Evolutionary conservation across 2,329 filamentous ascomycete genomes (phyloP), one percentile per base, ranked within the genome.

Genomic region (Fusarium penzigii): DNA sequence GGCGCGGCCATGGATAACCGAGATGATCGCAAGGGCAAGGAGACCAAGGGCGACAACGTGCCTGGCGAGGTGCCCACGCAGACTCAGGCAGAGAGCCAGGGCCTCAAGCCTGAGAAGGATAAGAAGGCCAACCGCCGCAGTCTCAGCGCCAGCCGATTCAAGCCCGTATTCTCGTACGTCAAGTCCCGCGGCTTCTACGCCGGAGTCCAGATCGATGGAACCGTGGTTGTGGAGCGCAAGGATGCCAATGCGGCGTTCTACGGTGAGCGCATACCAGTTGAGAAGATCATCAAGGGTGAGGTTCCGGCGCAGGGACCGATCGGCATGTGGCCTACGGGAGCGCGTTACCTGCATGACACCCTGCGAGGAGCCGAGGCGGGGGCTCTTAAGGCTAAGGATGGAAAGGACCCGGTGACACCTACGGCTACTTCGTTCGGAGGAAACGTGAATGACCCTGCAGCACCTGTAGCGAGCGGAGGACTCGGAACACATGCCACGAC

Each of bases 181-280:
- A 96, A 96, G 75, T 92, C 88, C 44, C 84, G 91, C 47, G 92
- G 92, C 5, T 85, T 96, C 61, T 96, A 95, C 65, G 92, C 90
- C 1, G 91, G 91, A 29, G 82, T 96, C 1, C 89, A 92, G 64
- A 81, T 96, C 34, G 92, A 96, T 65, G 92, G 92, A 25, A 96
- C 91, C 0, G 83, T 96, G 11, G 80, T 96, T 44, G 89, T 93
- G 25, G 90, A 95, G 71, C 84, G 92, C 46, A 87, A 83, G n/a
- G 90, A 93, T 52, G 92, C 93, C 66, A 97, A 97, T 65, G 87
- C 90, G 47, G 82, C 83, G 6, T 96, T 96, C 66, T 96, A 95
- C 69, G 87, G 88, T 17, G 78, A 88, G n/a, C 60, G 66, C 5
- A 65, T 82, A 20, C 61, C 73, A 0, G 78, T 77, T 1, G 70